Evolutionary conservation across 225 moss, liverwort and hornwort species (phyloP).

Genomic region (Sphagnum contortum): DNA sequence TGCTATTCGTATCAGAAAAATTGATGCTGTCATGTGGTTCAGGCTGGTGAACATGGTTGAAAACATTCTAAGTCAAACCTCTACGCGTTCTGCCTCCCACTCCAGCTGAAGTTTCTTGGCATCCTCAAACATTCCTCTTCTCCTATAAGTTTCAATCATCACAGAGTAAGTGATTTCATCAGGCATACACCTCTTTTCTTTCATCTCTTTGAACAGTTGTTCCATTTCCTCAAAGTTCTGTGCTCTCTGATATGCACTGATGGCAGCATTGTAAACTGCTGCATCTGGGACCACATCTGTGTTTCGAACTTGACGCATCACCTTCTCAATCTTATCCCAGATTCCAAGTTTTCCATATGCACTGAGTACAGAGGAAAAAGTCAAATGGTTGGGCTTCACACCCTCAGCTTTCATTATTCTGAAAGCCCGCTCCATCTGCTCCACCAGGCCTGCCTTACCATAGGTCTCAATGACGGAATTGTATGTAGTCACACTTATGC

Average conservation of each 20-base stretch:
- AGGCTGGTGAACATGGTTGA: no score
- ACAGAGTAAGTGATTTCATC: conserved; percentile 53
- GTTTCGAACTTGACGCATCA: conserved; percentile 64
- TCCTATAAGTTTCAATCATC: conserved; percentile 46
- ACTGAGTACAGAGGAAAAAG: conserved; percentile 56
- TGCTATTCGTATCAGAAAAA: no score
- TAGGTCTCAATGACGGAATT: conserved; percentile 60
- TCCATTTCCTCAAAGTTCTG: conserved; percentile 43
- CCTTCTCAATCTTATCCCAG: conserved; percentile 58
- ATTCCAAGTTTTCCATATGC: conserved; percentile 44
- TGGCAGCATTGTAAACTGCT: conserved; percentile 63
- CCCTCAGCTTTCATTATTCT: conserved; percentile 61
- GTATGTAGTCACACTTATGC: conserved; percentile 36
- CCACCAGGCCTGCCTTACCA: conserved; percentile 57
- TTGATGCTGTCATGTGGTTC: no score
- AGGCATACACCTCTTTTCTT: conserved; percentile 32
- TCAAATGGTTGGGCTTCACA: conserved; percentile 58
- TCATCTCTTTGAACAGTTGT: conserved; percentile 61
- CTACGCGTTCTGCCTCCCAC: conserved; percentile 10
- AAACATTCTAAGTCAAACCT: no score
- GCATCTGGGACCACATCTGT: conserved; percentile 58
- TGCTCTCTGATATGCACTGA: conserved; percentile 53
- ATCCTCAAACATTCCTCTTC: conserved; percentile 26
- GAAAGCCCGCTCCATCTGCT: conserved; percentile 50
- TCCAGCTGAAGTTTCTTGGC: conserved; percentile 22